Base-by-base conservation (phyloP, 2,329 filamentous ascomycete genomes). In the Aspergillus spinulosporus region DNA sequence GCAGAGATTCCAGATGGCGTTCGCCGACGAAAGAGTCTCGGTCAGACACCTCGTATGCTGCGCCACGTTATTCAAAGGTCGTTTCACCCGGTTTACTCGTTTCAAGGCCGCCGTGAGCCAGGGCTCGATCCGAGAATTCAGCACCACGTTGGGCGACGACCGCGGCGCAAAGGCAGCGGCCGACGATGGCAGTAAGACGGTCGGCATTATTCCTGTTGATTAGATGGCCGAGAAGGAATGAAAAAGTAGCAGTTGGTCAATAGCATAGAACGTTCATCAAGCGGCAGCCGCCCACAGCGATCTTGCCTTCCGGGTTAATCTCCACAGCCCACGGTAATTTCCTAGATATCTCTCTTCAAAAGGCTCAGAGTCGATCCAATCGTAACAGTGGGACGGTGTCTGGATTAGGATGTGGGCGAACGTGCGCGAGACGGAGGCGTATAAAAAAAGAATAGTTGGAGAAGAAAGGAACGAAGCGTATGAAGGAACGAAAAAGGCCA, bases 41-140 rank as follows among this genome's bases (percentile, higher is more conserved):
- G 92, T 96, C 68, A 99, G 84, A 78, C 93, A 97, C 81, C 90
- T 86, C 67, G 92, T 92, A 79, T 97, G 94, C 75, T 99, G 94
- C 56, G 90, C 88, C 48, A 97, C 90, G 75, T 90, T 97, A 84
- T 99, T 99, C 76, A 97, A 84, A 59, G 94, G 93, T 67, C 94
- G 89, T 84, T 97, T 99, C 68, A 97, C 87, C 66, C 89, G 86
- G 82, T 96, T 97, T 79, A 97, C 92, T 74, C 94, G 88, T 84
- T 97, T 97, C 69, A 99, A 82, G 8, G 92, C 96, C 72, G 92
- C 90, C 36, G 94, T 99, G 76, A 97, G 84, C 94, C 94, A 99
- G 58, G 92, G 89, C 79, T 97, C 92, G 69, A 95, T 86, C 80
- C 94, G 96, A 73, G 88, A 88, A 70, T 88, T 89, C 68, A 99